Conservation (phyloP, 768 basidiomycete species). For the Fistulinella prunicolor region DNA sequence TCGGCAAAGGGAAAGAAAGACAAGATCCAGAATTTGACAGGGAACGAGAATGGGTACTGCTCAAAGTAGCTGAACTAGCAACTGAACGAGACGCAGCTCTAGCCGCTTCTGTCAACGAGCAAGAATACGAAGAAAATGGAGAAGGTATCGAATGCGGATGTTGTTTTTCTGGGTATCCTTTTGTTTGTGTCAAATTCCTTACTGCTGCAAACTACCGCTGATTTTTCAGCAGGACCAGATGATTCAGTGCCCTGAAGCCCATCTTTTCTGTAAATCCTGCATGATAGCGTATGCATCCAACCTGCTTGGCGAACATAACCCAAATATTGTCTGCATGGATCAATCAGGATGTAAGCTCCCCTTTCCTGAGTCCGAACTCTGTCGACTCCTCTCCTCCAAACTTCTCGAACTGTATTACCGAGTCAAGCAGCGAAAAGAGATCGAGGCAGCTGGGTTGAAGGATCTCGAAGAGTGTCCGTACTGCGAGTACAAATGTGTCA, state of each 20-base stretch:
- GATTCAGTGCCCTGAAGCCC: conserved; percentile 86
- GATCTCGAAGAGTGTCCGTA: conserved; percentile 88
- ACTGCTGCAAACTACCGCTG: not conserved
- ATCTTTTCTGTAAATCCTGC: conserved; percentile 81
- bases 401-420: conserved; percentile 69
- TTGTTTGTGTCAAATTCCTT: conserved; percentile 46
- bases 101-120: conserved; percentile 34
- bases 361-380: conserved; percentile 69
- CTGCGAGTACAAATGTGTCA: conserved; percentile 84
- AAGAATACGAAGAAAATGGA: conserved; percentile 47
- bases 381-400: conserved; percentile 62
- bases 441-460: conserved; percentile 74
- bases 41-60: conserved; percentile 48
- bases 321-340: conserved; percentile 78
- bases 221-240: conserved; percentile 59
- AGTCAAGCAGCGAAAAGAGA: conserved; percentile 74
- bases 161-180: conserved; percentile 71
- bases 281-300: conserved; percentile 65
- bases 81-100: conserved; percentile 25
- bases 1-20: conserved; percentile 40
- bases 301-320: conserved; percentile 60
- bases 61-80: conserved; percentile 30
- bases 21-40: conserved; percentile 44
- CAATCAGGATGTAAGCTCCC: conserved; percentile 64
- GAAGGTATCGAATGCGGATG: conserved; percentile 84